Conservation (phyloP, 176 grass and related monocot species). For the Bromus sterilis region DNA sequence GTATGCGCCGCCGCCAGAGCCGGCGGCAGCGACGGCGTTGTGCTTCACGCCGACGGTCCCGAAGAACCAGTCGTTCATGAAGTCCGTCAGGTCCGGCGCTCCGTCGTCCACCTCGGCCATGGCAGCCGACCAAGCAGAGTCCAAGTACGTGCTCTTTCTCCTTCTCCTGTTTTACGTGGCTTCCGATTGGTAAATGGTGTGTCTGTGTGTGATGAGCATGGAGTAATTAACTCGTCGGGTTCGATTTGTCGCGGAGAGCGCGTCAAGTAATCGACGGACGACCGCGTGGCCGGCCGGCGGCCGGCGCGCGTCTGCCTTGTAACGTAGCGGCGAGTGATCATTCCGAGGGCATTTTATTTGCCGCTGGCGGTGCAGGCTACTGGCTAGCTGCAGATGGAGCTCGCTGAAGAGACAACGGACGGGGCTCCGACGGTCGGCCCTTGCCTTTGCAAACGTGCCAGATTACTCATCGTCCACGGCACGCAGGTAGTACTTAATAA, state of each 20-base stretch:
- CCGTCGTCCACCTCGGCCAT: constrained; percentile 34
- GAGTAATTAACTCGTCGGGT: neutral
- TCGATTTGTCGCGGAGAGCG: neutral
- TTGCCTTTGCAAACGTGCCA: neutral
- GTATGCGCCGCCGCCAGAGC: neutral
- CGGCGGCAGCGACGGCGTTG: neutral
- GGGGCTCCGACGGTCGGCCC: neutral
- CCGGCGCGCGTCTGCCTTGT: constrained; percentile 6
- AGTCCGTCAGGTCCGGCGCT: constrained; percentile 53
- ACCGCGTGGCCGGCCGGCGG: constrained; percentile 10
- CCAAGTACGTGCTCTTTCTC: neutral
- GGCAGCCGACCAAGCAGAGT: too few relatives aligned
- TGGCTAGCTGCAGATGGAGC: neutral
- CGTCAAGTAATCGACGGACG: neutral
- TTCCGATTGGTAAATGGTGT: neutral
- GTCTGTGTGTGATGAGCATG: neutral
- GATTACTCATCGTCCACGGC: neutral
- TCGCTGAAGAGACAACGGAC: neutral
- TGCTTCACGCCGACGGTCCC: constrained; percentile 30
- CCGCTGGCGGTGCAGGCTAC: neutral
- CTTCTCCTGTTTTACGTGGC: neutral
- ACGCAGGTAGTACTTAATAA: too few relatives aligned
- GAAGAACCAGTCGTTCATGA: constrained; percentile 92
- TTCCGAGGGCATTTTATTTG: constrained; percentile 2
- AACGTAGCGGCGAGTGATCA: neutral